These are phyloP conservation scores for Oldenlandia corymbosa DNA, from an alignment of 257 asterid genomes.

Conservation along the genomic window DNA sequence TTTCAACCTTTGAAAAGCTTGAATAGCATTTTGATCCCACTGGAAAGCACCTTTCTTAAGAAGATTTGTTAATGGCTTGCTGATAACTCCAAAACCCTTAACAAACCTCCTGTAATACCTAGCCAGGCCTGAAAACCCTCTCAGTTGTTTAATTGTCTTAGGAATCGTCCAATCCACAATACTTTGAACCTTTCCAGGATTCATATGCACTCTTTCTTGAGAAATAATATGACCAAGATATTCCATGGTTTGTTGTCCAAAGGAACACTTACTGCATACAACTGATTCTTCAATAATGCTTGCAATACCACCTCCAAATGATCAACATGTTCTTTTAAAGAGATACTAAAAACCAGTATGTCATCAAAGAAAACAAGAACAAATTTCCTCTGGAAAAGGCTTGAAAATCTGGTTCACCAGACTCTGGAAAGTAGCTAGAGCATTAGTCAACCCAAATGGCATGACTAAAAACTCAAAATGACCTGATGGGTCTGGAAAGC, in stretches of 20 bases:
- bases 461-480: too few relatives aligned
- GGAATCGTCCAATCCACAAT: neutral
- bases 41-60: neutral
- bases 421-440: neutral
- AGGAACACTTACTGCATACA: neutral
- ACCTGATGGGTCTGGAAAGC: too few relatives aligned
- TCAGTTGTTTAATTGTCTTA: neutral
- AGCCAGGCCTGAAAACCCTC: neutral
- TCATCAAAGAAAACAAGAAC: slow-evolving; percentile 14
- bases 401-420: neutral
- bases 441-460: too few relatives aligned
- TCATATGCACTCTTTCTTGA: neutral
- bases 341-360: neutral
- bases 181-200: neutral
- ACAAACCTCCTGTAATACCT: neutral
- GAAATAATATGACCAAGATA: slow-evolving; percentile 4
- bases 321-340: neutral
- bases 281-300: neutral
- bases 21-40: too few relatives aligned
- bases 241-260: neutral
- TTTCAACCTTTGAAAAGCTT: too few relatives aligned
- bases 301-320: neutral
- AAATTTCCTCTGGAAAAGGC: neutral
- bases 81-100: too few relatives aligned
- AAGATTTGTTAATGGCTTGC: neutral